phyloP scores from a whole-genome alignment of 768 basidiomycete genomes.

The Kwoniella botswanensis region DNA sequence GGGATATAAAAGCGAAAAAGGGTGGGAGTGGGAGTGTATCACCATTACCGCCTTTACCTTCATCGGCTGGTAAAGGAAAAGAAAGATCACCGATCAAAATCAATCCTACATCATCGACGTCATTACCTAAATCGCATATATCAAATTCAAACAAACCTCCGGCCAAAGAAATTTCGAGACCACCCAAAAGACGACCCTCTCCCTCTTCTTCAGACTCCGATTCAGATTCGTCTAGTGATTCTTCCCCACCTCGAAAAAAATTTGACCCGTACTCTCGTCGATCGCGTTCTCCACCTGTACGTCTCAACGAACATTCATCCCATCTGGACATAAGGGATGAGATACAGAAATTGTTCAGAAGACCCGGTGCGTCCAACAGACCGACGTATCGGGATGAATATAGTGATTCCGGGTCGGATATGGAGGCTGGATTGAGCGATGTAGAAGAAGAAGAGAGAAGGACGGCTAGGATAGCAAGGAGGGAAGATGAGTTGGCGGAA shows the following conservation, averaged over 20 bases:
- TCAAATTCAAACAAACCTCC: neutral
- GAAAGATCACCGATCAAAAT: neutral
- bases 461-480: slow-evolving; percentile 43
- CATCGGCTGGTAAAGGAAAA: neutral
- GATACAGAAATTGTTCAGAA: slow-evolving; percentile 45
- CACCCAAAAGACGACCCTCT: slow-evolving; percentile 17
- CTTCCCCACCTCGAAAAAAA: slow-evolving; percentile 1
- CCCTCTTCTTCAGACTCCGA: slow-evolving; percentile 15
- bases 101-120: neutral
- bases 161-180: neutral
- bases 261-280: slow-evolving; percentile 6
- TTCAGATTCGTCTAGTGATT: neutral
- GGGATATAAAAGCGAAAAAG: slow-evolving; percentile 39
- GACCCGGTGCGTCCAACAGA: slow-evolving; percentile 32
- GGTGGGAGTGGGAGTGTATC: slow-evolving; percentile 1
- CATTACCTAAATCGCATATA: neutral
- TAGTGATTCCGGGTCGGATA: slow-evolving; percentile 37
- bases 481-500: slow-evolving; percentile 48
- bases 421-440: slow-evolving; percentile 51
- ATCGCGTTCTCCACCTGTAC: slow-evolving; percentile 13
- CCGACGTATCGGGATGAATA: slow-evolving; percentile 30
- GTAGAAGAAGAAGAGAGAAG: slow-evolving; percentile 47
- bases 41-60: neutral
- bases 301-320: slow-evolving; percentile 19
- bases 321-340: slow-evolving; percentile 31